These are phyloP conservation scores for Rhodamnia rubescens DNA, from an alignment of 345 rosid genomes.

Conservation along the genomic window DNA sequence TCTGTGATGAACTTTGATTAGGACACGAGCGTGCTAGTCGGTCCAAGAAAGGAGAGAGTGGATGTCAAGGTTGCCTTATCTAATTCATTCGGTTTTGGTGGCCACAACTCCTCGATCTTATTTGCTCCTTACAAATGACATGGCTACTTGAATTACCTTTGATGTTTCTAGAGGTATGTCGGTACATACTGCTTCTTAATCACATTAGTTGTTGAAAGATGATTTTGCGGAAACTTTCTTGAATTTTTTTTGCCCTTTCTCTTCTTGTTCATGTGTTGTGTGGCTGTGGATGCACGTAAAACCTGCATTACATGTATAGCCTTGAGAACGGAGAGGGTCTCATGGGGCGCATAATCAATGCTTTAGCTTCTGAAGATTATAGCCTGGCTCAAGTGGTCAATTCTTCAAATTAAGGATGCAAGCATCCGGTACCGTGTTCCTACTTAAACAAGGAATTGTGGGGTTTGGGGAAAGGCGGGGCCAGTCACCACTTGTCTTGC, in stretches of 20 bases:
- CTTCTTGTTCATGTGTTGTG: background rate
- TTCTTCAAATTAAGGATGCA: background rate
- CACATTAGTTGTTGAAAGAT: background rate
- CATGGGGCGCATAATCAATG: background rate
- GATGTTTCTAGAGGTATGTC: background rate
- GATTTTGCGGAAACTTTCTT: background rate
- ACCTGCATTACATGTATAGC: background rate
- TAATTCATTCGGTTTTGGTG: constrained; percentile 91
- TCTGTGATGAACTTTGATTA: constrained; percentile 13
- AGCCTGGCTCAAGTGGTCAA: background rate
- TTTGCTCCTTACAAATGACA: constrained; percentile 79
- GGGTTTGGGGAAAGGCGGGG: background rate
- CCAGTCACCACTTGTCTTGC: background rate
- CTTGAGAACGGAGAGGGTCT: background rate
- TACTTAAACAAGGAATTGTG: background rate
- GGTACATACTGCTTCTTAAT: background rate
- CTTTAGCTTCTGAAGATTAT: background rate
- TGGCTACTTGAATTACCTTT: background rate
- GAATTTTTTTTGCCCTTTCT: background rate
- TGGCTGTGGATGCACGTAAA: background rate
- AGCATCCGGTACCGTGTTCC: background rate
- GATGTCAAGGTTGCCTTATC: constrained; percentile 78
- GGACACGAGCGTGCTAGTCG: constrained; percentile 65
- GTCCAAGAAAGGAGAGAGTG: constrained; percentile 75
- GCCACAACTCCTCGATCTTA: constrained; percentile 93